These are phyloP conservation scores for Spergularia bocconei DNA, from an alignment of 148 eudicot genomes.

Conservation along the genomic window DNA sequence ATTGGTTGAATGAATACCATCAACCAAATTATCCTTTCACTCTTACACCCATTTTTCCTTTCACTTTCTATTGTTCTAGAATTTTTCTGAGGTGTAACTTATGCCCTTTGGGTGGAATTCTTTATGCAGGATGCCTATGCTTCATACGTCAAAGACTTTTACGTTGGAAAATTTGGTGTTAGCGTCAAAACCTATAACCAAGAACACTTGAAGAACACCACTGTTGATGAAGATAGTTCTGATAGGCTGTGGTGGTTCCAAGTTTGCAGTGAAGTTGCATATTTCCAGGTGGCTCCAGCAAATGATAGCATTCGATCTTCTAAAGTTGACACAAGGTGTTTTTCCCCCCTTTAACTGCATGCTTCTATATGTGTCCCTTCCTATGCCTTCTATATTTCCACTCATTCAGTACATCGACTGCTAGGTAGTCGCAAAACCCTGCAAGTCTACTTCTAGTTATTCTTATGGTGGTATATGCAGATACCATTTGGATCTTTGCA, in stretches of 20 bases:
- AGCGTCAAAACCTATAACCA: slow-evolving; percentile 67
- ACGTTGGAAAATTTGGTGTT: slow-evolving; percentile 51
- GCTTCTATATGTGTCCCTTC: slow-evolving; percentile 8
- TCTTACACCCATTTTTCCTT: not conserved
- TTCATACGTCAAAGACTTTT: slow-evolving; percentile 64
- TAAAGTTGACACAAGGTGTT: slow-evolving; percentile 62
- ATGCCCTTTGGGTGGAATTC: not conserved
- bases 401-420: not conserved
- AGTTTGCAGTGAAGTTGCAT: slow-evolving; percentile 99
- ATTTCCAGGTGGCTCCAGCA: slow-evolving; percentile 92
- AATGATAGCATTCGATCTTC: slow-evolving; percentile 92
- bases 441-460: not conserved
- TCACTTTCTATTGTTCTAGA: not conserved
- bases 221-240: slow-evolving; percentile 37
- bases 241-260: slow-evolving; percentile 99
- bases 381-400: not conserved
- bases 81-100: not conserved
- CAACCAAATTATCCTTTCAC: not conserved
- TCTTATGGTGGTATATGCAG: slow-evolving; percentile 41
- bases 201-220: slow-evolving; percentile 57
- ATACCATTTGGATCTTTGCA: slow-evolving; percentile 99
- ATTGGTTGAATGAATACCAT: not conserved
- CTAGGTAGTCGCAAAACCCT: slow-evolving; percentile 4
- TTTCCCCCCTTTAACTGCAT: slow-evolving; percentile 5
- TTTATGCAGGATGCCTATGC: slow-evolving; percentile 78